Percentiles rank a stretch among this genome's conserved stretches.
phyloP scores from a whole-genome alignment of 2,329 filamentous ascomycete genomes.

The Fusarium equiseti region DNA sequence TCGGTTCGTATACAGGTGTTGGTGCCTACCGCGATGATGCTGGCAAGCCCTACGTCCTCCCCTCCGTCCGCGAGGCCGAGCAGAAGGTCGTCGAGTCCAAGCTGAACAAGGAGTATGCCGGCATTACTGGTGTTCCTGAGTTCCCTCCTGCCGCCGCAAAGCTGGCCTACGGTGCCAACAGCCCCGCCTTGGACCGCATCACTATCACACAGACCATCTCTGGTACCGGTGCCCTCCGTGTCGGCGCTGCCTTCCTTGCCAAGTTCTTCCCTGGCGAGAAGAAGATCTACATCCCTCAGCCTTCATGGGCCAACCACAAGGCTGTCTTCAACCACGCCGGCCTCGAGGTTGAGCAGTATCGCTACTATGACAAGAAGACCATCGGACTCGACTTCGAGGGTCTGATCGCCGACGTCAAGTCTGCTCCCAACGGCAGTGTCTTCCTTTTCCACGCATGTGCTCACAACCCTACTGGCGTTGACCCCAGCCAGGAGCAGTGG shows the following conservation, averaged over 20 bases:
- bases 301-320: constrained; percentile 98
- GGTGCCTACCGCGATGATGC: constrained; percentile 98
- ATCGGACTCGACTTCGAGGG: constrained; percentile 98
- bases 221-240: constrained; percentile 93
- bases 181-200: constrained; percentile 79
- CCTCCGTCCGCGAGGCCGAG: constrained; percentile 91
- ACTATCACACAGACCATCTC: constrained; percentile 98
- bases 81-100: constrained; percentile 81
- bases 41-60: constrained; percentile 97
- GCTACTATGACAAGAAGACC: constrained; percentile 99
- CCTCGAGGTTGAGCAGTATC: constrained; percentile 92
- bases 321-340: constrained; percentile 96
- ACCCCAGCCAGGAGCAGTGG: constrained; percentile 94
- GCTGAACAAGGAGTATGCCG: constrained; percentile 97
- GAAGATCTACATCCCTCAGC: constrained; percentile 95
- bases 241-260: constrained; percentile 92
- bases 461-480: constrained; percentile 97
- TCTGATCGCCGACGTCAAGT: constrained; percentile 89
- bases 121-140: constrained; percentile 93
- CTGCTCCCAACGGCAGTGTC: constrained; percentile 85
- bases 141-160: constrained; percentile 93
- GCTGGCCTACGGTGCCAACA: constrained; percentile 89
- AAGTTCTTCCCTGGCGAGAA: constrained; percentile 92
- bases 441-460: constrained; percentile 97
- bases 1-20: constrained; percentile 70